Conservation (phyloP, 208 protist species). For the Acanthamoeba triangularis region DNA sequence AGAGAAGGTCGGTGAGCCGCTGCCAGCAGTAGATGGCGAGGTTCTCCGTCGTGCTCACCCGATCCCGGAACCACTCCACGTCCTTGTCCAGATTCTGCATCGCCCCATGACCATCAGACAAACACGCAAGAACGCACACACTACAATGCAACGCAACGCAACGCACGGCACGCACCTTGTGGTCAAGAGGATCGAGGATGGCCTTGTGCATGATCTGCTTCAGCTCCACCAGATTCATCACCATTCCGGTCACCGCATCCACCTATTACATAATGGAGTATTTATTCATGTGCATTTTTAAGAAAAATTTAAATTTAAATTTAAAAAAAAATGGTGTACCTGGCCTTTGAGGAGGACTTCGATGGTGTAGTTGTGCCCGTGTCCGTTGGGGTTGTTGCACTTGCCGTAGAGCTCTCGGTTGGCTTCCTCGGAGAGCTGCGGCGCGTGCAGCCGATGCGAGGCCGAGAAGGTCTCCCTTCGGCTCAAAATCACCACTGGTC, state of each 20-base stretch:
- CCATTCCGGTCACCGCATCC: constrained; percentile 82
- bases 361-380: constrained; percentile 85
- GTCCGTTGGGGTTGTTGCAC: constrained; percentile 86
- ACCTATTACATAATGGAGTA: too few species aligned
- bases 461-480: constrained; percentile 79
- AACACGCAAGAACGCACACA: neutral
- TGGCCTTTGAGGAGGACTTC: constrained; percentile 77
- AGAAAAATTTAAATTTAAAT: neutral
- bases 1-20: constrained; percentile 12
- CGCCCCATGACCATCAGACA: too few species aligned
- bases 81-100: constrained; percentile 81
- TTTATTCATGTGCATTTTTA: neutral
- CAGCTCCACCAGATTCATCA: constrained; percentile 84
- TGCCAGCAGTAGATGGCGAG: constrained; percentile 81
- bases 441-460: constrained; percentile 78
- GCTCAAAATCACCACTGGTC: constrained; percentile 24
- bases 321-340: constrained; percentile 64
- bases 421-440: constrained; percentile 76
- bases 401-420: constrained; percentile 84
- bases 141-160: neutral
- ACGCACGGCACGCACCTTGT: constrained; percentile 47
- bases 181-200: constrained; percentile 37
- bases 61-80: constrained; percentile 71
- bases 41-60: constrained; percentile 83
- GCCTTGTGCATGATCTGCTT: constrained; percentile 78